Evolutionary conservation across 805 yeast species (phyloP).

Genomic region (Ogataea paradorogensis): DNA sequence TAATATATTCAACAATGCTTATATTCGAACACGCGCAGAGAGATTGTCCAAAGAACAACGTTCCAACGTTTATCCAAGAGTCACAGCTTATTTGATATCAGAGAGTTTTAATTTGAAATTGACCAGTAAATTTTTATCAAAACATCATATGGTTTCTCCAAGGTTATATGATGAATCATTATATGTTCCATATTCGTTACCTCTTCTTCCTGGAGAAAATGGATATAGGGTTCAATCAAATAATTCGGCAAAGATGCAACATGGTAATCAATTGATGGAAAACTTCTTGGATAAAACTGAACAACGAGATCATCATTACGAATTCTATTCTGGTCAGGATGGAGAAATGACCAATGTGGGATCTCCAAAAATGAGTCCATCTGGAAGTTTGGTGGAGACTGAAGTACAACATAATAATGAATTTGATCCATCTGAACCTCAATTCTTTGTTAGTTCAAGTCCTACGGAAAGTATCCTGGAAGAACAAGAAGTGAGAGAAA

Average conservation of each 20-base stretch:
- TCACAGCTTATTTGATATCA: conserved; percentile 88
- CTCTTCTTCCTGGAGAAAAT: conserved; percentile 78
- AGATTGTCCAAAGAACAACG: conserved; percentile 56
- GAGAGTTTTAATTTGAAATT: conserved; percentile 71
- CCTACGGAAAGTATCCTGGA: conserved; percentile 32
- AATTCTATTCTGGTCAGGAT: conserved; percentile 81
- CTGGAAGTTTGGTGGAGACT: conserved; percentile 18
- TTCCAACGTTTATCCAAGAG: conserved; percentile 68
- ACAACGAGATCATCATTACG: conserved; percentile 87
- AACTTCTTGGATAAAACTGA: conserved; percentile 75
- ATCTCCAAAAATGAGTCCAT: conserved; percentile 24
- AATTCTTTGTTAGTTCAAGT: conserved; percentile 60
- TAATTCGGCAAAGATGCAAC: conserved; percentile 41
- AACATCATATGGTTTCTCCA: conserved; percentile 80
- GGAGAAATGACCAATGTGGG: conserved; percentile 25
- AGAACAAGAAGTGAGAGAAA: conserved; percentile 16
- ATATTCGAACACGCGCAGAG: conserved; percentile 45
- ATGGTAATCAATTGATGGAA: conserved; percentile 57
- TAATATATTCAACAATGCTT: conserved; percentile 32
- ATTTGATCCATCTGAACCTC: conserved; percentile 94
- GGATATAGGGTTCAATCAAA: conserved; percentile 76
- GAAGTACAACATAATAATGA: conserved; percentile 44
- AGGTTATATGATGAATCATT: conserved; percentile 89
- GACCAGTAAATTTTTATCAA: conserved; percentile 60
- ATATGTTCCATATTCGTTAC: conserved; percentile 85